Conservation (phyloP, 2,329 filamentous ascomycete species). For the Fusarium anguioides region DNA sequence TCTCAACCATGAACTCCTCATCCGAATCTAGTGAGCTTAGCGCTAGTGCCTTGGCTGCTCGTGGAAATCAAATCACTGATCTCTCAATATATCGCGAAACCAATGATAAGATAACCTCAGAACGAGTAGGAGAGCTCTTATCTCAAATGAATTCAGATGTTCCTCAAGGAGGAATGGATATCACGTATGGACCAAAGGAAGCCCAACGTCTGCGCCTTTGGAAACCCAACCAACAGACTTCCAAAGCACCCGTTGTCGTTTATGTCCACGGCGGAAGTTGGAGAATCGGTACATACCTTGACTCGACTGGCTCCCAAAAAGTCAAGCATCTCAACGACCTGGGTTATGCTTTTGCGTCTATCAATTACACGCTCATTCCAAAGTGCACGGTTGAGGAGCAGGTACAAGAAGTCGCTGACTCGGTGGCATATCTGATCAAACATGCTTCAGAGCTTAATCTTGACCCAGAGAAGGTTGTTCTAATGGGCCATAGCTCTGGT, state of each 20-base stretch:
- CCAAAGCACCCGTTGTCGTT: neutral
- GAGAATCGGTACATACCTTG: slow-evolving; percentile 8
- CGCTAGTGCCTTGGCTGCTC: neutral
- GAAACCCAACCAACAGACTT: neutral
- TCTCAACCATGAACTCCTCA: neutral
- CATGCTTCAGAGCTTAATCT: fast-evolving
- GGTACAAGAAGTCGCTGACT: slow-evolving; percentile 6
- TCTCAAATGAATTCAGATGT: neutral
- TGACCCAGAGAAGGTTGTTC: neutral
- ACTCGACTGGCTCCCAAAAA: slow-evolving; percentile 4
- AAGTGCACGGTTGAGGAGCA: neutral
- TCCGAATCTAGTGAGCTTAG: neutral
- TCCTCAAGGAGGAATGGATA: neutral
- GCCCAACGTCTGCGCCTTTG: neutral
- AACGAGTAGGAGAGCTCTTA: neutral
- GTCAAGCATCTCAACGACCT: neutral
- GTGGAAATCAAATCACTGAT: neutral
- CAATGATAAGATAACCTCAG: neutral
- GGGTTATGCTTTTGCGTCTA: neutral
- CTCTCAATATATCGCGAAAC: neutral
- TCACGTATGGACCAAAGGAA: neutral
- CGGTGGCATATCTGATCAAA: neutral
- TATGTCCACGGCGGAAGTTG: slow-evolving; percentile 12
- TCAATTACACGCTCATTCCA: slow-evolving; percentile 6
- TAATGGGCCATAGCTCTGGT: slow-evolving; percentile 19